phyloP scores from a whole-genome alignment of 2,329 filamentous ascomycete genomes.

The Mycosphaerella arachidis region DNA sequence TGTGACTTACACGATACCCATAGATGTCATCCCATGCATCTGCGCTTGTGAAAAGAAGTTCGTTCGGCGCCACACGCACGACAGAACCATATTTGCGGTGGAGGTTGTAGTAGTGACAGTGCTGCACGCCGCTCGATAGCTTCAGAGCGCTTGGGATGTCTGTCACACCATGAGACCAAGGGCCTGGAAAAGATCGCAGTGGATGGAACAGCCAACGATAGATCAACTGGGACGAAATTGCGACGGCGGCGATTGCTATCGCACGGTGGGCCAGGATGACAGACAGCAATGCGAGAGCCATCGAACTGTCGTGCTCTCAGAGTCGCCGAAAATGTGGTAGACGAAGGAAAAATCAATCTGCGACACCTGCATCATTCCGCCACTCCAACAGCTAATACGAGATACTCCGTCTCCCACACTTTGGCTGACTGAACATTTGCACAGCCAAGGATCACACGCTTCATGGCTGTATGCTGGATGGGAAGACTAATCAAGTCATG shows the following conservation, averaged over 20 bases:
- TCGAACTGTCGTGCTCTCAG: too few relatives aligned
- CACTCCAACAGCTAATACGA: too few relatives aligned
- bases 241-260: neutral
- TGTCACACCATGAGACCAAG: neutral
- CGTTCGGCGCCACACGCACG: constrained; percentile 3
- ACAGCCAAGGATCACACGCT: too few relatives aligned
- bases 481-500: too few relatives aligned
- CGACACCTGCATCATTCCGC: neutral
- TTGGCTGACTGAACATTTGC: too few relatives aligned
- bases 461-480: too few relatives aligned
- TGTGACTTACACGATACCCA: neutral
- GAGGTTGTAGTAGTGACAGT: constrained; percentile 12
- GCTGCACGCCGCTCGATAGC: neutral
- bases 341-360: neutral
- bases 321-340: neutral
- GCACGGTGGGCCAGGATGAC: neutral
- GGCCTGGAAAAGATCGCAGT: neutral
- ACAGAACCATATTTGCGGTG: constrained; percentile 34
- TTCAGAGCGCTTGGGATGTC: neutral
- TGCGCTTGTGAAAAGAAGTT: constrained; percentile 4
- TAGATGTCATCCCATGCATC: constrained; percentile 8
- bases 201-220: neutral
- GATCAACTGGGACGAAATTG: neutral
- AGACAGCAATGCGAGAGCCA: neutral
- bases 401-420: too few relatives aligned